Base-by-base conservation (phyloP, 2,329 filamentous ascomycete genomes). In the Drechslerella stenobrocha region DNA sequence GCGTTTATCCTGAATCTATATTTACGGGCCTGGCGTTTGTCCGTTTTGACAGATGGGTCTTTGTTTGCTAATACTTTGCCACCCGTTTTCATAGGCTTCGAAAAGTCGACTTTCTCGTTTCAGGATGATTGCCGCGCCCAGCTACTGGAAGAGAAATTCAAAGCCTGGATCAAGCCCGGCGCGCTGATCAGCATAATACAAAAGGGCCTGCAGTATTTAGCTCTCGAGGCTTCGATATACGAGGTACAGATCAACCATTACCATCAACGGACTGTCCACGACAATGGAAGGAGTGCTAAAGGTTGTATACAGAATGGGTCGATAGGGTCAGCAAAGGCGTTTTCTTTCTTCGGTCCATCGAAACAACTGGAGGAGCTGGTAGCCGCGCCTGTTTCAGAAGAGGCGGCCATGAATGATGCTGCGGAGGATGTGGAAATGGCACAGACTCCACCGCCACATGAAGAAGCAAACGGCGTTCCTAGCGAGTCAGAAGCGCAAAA, bases 101-200 rank as follows among this genome's bases (percentile, higher is more conserved):
- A 57, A 48, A 61, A 58, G 23, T 61, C 64, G 23, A 69, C 64
- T 2, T 69, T 69, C 51, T 57, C 57, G 28, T 63, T 69, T 30
- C 64, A 69, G 46, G 64, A 69, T 56, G 64, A 69, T 35, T 57
- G 57, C 30, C 53, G 47, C 37, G 64, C 64, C n/a, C 57, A 69
- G 52, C 15, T 44, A 3, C 57, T 63, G 3, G 64, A 69, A 40
- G 64, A 57, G 3, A 61, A 69, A 51, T 69, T 69, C 28, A 63
- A 63, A 51, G 35, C 47, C 20, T 63, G 50, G 51, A 51, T 69
- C 11, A 58, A 56, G 42, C 57, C 58, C 15, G 64, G 64, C 8
- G 64, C 57, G 51, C 63, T 69, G 34, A 69, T 69, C 44, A 44
- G 57, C 22, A 52, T 69, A 55, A 57, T 69, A 34, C 64, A 69